Percentiles rank a stretch among this genome's conserved stretches.
Conservation (phyloP, 306 rosid genomes). For the Begonia masoniana region DNA sequence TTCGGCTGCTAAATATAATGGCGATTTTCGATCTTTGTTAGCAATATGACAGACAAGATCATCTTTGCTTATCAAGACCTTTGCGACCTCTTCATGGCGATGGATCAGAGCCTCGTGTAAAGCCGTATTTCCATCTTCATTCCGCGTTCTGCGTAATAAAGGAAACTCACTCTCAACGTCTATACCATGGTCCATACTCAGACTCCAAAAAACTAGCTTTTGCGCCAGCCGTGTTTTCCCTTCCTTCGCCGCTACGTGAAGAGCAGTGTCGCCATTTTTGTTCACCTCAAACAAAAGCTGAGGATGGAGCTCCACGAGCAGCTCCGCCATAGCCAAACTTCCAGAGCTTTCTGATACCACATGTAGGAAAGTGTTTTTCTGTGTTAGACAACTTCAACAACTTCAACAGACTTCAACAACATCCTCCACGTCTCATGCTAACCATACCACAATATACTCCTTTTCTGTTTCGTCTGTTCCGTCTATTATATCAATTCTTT, state of each 20-base stretch:
- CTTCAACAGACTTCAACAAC: too few species aligned
- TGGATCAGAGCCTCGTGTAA: conserved; percentile 16
- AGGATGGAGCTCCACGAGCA: not conserved
- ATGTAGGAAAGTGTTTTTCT: conserved; percentile 19
- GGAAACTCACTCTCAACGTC: not conserved
- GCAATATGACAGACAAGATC: not conserved
- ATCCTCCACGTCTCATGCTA: too few species aligned
- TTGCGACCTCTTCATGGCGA: not conserved
- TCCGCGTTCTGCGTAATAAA: not conserved
- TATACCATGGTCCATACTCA: not conserved
- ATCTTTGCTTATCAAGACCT: conserved; percentile 4
- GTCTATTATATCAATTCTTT: too few species aligned
- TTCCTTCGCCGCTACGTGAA: conserved; percentile 13
- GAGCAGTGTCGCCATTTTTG: conserved; percentile 7
- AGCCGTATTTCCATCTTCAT: conserved; percentile 11
- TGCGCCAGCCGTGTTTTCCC: not conserved
- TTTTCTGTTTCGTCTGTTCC: too few species aligned
- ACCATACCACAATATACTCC: too few species aligned
- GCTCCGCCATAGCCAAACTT: not conserved
- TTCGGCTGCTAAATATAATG: conserved; percentile 15
- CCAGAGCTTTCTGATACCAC: conserved; percentile 5
- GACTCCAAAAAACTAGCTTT: not conserved
- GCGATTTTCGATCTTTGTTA: not conserved
- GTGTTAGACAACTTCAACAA: too few species aligned
- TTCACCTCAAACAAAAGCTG: conserved; percentile 1